phyloP scores from a whole-genome alignment of 129 eudicot species.

The Escallonia rubra region DNA sequence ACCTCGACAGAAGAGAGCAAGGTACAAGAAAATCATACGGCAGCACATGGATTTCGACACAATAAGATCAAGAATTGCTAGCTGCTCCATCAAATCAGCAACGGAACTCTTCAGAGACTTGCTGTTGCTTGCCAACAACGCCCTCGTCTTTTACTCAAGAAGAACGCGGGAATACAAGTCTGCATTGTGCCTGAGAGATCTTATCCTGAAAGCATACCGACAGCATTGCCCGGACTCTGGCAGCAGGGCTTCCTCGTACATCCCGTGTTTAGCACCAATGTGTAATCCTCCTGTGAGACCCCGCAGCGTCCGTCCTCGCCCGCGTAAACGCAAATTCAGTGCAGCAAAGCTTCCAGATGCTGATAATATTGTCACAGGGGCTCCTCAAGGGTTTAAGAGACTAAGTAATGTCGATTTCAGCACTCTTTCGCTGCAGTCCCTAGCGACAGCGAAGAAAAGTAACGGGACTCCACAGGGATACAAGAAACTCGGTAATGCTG shows the following conservation, averaged over 20 bases:
- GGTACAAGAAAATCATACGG: slow-evolving; percentile 67
- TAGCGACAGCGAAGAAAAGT: slow-evolving; percentile 17
- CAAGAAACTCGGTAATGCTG: slow-evolving; percentile 31
- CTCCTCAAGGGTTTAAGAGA: slow-evolving; percentile 30
- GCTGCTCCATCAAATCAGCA: slow-evolving; percentile 45
- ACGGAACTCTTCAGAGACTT: slow-evolving; percentile 80
- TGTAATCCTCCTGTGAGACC: slow-evolving; percentile 71
- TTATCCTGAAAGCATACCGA: slow-evolving; percentile 44
- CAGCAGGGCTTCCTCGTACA: slow-evolving; percentile 32
- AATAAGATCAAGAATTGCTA: slow-evolving; percentile 61
- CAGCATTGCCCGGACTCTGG: slow-evolving; percentile 30
- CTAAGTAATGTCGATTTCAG: slow-evolving; percentile 26
- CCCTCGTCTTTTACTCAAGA: slow-evolving; percentile 77
- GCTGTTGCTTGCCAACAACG: slow-evolving; percentile 81
- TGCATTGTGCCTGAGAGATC: slow-evolving; percentile 52
- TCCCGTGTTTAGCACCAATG: slow-evolving; percentile 40
- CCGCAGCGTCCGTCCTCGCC: slow-evolving; percentile 51
- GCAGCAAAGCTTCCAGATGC: slow-evolving; percentile 26
- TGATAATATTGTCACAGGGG: slow-evolving; percentile 8
- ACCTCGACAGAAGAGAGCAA: slow-evolving; percentile 64
- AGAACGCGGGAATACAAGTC: slow-evolving; percentile 88
- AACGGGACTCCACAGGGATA: slow-evolving; percentile 22
- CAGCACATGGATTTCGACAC: slow-evolving; percentile 80
- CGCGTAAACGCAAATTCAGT: slow-evolving; percentile 22
- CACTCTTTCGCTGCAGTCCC: slow-evolving; percentile 13